These are phyloP conservation scores for Hygrophila difformis DNA, from an alignment of 257 asterid genomes.

Conservation along the genomic window DNA sequence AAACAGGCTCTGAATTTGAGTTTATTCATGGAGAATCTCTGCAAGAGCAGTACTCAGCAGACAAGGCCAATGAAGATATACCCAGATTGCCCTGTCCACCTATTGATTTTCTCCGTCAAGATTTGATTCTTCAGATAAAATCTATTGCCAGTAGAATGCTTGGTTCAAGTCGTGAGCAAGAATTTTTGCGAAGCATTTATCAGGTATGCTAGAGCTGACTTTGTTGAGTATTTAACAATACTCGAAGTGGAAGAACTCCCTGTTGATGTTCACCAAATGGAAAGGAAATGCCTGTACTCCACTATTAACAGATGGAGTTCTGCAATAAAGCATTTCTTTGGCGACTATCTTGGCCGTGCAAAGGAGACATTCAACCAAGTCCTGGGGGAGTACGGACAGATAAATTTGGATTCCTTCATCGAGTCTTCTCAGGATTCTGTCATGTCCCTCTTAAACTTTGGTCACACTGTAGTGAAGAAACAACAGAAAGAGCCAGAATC, in stretches of 20 bases:
- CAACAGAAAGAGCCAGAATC: conserved; percentile 41
- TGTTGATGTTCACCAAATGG: conserved; percentile 52
- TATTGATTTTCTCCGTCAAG: conserved; percentile 49
- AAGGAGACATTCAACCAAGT: conserved; percentile 46
- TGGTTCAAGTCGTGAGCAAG: conserved; percentile 33
- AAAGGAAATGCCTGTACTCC: conserved; percentile 43
- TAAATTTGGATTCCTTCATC: conserved; percentile 26
- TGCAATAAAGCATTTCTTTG: conserved; percentile 31
- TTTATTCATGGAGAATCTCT: conserved; percentile 24
- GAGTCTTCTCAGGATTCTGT: conserved; percentile 48
- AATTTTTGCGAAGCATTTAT: conserved; percentile 37
- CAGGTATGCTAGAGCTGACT: conserved; percentile 32
- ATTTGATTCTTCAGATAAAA: conserved; percentile 34
- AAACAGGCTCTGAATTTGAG: conserved; percentile 31
- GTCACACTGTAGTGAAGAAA: conserved; percentile 43
- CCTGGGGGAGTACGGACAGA: conserved; percentile 27
- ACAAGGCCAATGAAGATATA: conserved; percentile 28
- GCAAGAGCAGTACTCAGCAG: conserved; percentile 29
- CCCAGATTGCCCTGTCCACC: too few relatives aligned
- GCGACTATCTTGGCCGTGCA: conserved; percentile 33
- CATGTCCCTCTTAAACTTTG: conserved; percentile 45
- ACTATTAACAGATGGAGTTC: conserved; percentile 44
- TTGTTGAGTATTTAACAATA: conserved; percentile 31
- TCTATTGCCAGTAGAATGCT: conserved; percentile 46
- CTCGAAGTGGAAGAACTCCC: conserved; percentile 29